Base-by-base conservation (phyloP, 306 rosid genomes). In the Sicyos baderoa region DNA sequence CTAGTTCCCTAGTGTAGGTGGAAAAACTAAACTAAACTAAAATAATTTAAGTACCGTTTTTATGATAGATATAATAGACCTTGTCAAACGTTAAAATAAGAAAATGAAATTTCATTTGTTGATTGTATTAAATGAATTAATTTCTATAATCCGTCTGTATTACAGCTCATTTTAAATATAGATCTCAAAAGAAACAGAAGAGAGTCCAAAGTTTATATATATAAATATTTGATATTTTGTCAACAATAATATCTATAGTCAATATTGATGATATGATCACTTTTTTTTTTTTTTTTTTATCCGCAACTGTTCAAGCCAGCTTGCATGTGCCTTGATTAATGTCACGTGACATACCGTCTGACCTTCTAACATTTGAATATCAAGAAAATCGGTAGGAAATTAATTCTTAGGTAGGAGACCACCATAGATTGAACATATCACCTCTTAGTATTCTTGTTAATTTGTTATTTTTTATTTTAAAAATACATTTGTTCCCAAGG, bases 1-100 rank as follows among this genome's bases (percentile, higher is more conserved):
- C 44, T 6, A 37, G 9, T 40, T 66, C 48, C 48, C 49, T 77
- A 78, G 60, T 42, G 50, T 40, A 40, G 55, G 37, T 60, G 70
- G 70, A 32, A 11, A 45, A 65, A 45, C 32, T 21, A 19, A 65
- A 64, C 32, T 19, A 19, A 64, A 19, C 29, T 25, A 25, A 25
- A 29, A 4, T 29, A 29, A 29, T 62, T 40, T 40, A 40, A 40
- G 9, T 7, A 40, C 9, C 45, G 9, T 37, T 37, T 40, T 40
- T 13, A 62, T 37, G 18, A 19, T 21, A 1, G 53, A 42, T 62
- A 40, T 40, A 40, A 9, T 40, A 22, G 35, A 55, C n/a, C n/a
- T 21, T 22, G 35, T 11, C 32, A 63, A 63, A 5, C 12, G 9
- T 62, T 62, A 16, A 27, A 60, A 4, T 35, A 8, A 42, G 50